phyloP scores from a whole-genome alignment of 75 land plant species.

The Pinus tabuliformis region DNA sequence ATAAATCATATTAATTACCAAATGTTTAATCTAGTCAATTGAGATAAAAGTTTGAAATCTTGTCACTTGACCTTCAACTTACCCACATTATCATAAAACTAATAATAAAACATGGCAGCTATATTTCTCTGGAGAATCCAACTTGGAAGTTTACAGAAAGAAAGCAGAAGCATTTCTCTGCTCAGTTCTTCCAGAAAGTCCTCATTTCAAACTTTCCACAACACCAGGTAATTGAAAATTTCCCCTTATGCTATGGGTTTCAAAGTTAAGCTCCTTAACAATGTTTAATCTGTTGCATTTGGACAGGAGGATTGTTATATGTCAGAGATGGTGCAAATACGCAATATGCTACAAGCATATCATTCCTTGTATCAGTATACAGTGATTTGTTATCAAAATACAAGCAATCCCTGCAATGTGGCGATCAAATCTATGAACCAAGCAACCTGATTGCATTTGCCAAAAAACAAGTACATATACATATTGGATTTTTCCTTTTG shows the following conservation, averaged over 20 bases:
- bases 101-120: conserved; percentile 31
- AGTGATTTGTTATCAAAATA: conserved; percentile 37
- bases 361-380: conserved; percentile 52
- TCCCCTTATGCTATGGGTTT: no score
- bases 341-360: conserved; percentile 71
- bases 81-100: no score
- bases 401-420: conserved; percentile 39
- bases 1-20: background rate
- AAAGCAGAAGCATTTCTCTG: conserved; percentile 79
- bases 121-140: conserved; percentile 49
- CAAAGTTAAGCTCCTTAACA: no score
- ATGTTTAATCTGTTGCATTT: background rate
- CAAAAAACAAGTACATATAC: conserved; percentile 48
- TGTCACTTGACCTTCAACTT: no score
- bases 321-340: conserved; percentile 85
- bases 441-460: conserved; percentile 38
- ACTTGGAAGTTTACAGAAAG: conserved; percentile 31
- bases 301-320: conserved; percentile 69
- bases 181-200: conserved; percentile 69
- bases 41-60: no score
- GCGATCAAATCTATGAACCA: conserved; percentile 19
- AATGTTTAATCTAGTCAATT: no score
- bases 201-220: conserved; percentile 28
- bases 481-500: no score
- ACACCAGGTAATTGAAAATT: conserved; percentile 64